A percentile compares a stretch with the other conserved stretches of the same genome.
Evolutionary conservation across 2,329 filamentous ascomycete genomes (phyloP).

Genomic region (Pseudogymnoascus sp.): DNA sequence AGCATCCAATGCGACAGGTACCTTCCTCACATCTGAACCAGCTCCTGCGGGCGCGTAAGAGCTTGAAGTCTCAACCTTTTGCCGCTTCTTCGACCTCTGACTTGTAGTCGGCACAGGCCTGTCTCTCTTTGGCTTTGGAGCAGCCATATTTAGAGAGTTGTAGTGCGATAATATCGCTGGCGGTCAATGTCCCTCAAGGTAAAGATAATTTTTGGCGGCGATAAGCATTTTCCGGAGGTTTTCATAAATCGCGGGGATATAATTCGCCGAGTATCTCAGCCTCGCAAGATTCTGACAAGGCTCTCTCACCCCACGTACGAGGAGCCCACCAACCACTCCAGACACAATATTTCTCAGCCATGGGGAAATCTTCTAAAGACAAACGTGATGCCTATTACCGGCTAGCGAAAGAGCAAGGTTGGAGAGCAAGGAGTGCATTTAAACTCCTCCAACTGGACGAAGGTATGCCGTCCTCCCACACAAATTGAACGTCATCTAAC

Average conservation of each 20-base stretch:
- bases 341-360: slow-evolving; percentile 30
- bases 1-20: slow-evolving; percentile 38
- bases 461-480: slow-evolving; percentile 34
- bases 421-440: slow-evolving; percentile 92
- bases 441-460: slow-evolving; percentile 94
- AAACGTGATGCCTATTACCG: slow-evolving; percentile 98
- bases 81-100: slow-evolving; percentile 26
- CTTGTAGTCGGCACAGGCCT: slow-evolving; percentile 19
- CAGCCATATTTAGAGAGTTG: slow-evolving; percentile 19
- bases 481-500: background rate
- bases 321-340: background rate
- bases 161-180: slow-evolving; percentile 4
- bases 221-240: slow-evolving; percentile 7
- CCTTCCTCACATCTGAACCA: slow-evolving; percentile 24
- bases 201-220: slow-evolving; percentile 8
- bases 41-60: slow-evolving; percentile 13
- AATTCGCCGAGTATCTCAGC: slow-evolving; percentile 5
- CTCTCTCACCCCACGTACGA: slow-evolving; percentile 5
- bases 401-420: slow-evolving; percentile 96
- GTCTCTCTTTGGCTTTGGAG: slow-evolving; percentile 24
- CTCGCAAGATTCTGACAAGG: slow-evolving; percentile 8
- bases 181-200: slow-evolving; percentile 6
- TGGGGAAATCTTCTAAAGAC: slow-evolving; percentile 98
- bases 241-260: slow-evolving; percentile 8
- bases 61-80: slow-evolving; percentile 23